phyloP scores from a whole-genome alignment of 257 asterid species.

The Euphrasia confusa region DNA sequence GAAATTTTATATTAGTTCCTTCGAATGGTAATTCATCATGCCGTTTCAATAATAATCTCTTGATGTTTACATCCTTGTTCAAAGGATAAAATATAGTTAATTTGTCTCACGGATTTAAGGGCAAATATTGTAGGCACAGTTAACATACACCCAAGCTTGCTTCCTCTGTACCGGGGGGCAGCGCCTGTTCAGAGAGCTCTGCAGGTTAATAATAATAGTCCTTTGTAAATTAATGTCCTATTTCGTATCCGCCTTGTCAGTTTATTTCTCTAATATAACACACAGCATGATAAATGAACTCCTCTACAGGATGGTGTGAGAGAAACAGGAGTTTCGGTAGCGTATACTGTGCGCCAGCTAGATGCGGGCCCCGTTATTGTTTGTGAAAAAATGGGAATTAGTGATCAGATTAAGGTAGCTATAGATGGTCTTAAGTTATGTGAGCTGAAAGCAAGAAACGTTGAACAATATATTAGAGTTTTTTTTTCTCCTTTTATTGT shows the following conservation, averaged over 20 bases:
- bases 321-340: slow-evolving; percentile 91
- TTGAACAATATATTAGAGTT: not conserved
- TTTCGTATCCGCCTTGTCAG: not conserved
- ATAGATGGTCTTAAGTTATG: slow-evolving; percentile 1
- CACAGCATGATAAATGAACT: slow-evolving; percentile 12
- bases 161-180: slow-evolving; percentile 96
- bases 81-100: slow-evolving; percentile 20
- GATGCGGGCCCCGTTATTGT: slow-evolving; percentile 96
- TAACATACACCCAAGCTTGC: slow-evolving; percentile 88
- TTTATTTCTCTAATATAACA: slow-evolving; percentile 1
- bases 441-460: slow-evolving; percentile 13
- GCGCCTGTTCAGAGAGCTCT: slow-evolving; percentile 98
- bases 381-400: slow-evolving; percentile 47
- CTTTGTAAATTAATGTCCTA: slow-evolving; percentile 11
- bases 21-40: not conserved
- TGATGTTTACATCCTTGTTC: slow-evolving; percentile 7
- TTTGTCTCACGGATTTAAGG: slow-evolving; percentile 33
- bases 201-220: slow-evolving; percentile 44
- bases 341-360: slow-evolving; percentile 79
- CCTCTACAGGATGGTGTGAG: slow-evolving; percentile 70
- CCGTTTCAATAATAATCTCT: not conserved
- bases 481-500: not conserved
- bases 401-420: slow-evolving; percentile 73
- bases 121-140: slow-evolving; percentile 67
- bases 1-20: not conserved